Evolutionary conservation across 2,329 filamentous ascomycete genomes (phyloP).

Genomic region (Cercospora berteroae): DNA sequence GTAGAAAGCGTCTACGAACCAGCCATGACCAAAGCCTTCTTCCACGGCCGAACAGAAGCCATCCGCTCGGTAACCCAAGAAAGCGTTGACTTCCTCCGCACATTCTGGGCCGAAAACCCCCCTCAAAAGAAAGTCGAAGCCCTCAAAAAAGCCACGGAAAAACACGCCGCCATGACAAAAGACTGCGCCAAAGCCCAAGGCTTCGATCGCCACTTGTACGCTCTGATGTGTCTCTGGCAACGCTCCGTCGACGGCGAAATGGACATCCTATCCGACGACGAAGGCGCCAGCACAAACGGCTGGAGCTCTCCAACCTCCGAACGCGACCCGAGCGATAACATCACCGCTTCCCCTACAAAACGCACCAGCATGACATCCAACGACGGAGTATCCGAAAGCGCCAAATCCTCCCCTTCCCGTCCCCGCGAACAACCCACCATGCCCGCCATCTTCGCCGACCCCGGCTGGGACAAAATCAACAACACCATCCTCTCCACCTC

Average conservation of each 20-base stretch:
- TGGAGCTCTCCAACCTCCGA: slow-evolving; percentile 50
- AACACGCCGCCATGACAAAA: slow-evolving; percentile 74
- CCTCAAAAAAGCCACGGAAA: slow-evolving; percentile 76
- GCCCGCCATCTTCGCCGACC: slow-evolving; percentile 80
- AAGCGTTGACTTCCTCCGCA: slow-evolving; percentile 82
- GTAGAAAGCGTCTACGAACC: slow-evolving; percentile 96
- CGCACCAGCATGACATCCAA: slow-evolving; percentile 48
- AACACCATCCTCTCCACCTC: slow-evolving; percentile 92
- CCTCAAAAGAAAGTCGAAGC: slow-evolving; percentile 80
- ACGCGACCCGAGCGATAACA: slow-evolving; percentile 39
- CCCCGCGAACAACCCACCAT: slow-evolving; percentile 52
- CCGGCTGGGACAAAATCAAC: slow-evolving; percentile 93
- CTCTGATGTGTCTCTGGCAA: slow-evolving; percentile 93
- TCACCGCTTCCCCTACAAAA: slow-evolving; percentile 53
- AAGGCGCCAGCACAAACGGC: slow-evolving; percentile 61
- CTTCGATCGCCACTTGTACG: slow-evolving; percentile 90
- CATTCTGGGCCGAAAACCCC: slow-evolving; percentile 91
- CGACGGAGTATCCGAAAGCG: slow-evolving; percentile 40
- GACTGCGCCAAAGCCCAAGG: slow-evolving; percentile 88
- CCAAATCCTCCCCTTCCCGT: slow-evolving; percentile 51
- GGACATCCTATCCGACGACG: slow-evolving; percentile 36
- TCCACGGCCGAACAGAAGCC: slow-evolving; percentile 92
- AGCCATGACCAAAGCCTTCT: slow-evolving; percentile 93
- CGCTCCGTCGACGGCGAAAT: slow-evolving; percentile 74
- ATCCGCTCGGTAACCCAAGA: slow-evolving; percentile 82